These are phyloP conservation scores for Butyriboletus appendiculatus DNA, from an alignment of 1,284 basidiomycete species.

Conservation along the genomic window DNA sequence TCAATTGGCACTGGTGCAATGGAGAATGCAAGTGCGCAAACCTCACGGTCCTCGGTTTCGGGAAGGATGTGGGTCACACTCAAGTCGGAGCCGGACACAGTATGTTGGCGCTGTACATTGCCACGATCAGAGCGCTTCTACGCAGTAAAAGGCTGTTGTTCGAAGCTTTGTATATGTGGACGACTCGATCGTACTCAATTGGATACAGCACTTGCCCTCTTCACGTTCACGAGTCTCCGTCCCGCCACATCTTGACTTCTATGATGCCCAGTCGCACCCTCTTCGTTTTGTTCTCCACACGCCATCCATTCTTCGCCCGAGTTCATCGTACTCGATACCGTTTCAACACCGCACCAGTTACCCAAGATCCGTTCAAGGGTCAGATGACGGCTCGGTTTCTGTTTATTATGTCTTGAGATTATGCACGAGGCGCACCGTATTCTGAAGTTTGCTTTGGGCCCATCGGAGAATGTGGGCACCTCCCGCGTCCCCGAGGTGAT, in stretches of 20 bases:
- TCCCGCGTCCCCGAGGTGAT: slow-evolving; percentile 33
- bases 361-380: slow-evolving; percentile 9
- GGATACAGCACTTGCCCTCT: slow-evolving; percentile 26
- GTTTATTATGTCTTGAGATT: slow-evolving; percentile 6
- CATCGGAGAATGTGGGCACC: slow-evolving; percentile 20
- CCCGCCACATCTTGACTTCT: slow-evolving; percentile 38
- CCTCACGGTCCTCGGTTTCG: slow-evolving; percentile 11
- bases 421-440: slow-evolving; percentile 21
- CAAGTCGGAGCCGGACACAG: slow-evolving; percentile 23
- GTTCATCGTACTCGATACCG: slow-evolving; percentile 35
- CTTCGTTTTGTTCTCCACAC: slow-evolving; percentile 32
- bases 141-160: slow-evolving; percentile 17
- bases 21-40: slow-evolving; percentile 40
- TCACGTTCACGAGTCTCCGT: slow-evolving; percentile 37
- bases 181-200: slow-evolving; percentile 6
- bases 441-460: slow-evolving; percentile 12
- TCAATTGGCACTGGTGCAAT: slow-evolving; percentile 38
- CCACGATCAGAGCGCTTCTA: slow-evolving; percentile 6
- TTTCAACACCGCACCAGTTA: slow-evolving; percentile 22
- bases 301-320: slow-evolving; percentile 36
- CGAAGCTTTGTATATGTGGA: slow-evolving; percentile 2
- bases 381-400: slow-evolving; percentile 15
- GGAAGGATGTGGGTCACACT: slow-evolving; percentile 32
- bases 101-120: slow-evolving; percentile 36
- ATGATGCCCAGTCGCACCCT: slow-evolving; percentile 31